Evolutionary conservation across 495 filamentous ascomycete species (phyloP), one percentile per base, ranked within the genome.

Genomic region (Massariosphaeria phaeospora): DNA sequence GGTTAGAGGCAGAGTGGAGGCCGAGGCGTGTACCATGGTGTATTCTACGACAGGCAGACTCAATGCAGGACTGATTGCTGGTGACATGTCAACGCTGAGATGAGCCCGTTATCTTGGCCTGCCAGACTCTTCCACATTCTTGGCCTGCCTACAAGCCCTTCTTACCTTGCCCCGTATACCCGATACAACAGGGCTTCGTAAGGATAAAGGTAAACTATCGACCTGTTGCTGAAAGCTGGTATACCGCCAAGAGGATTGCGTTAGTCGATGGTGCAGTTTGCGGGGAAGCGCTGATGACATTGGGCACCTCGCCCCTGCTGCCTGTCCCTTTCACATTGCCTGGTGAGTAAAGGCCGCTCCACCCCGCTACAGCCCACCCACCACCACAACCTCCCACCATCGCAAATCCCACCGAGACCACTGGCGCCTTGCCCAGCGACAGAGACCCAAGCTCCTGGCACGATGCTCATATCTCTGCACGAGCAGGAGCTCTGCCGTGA

Each of bases 401-500:
- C 30, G 9, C 20, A 34, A 50, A 43, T 21, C 49, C 57, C 51
- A 46, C 39, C 18, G 42, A 44, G 18, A 33, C n/a, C 46, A 15
- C 10, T n/a, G n/a, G n/a, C n/a, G n/a, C n/a, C n/a, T n/a, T n/a
- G n/a, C n/a, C n/a, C n/a, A n/a, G n/a, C n/a, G n/a, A n/a, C n/a
- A n/a, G n/a, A n/a, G n/a, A 38, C 46, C 8, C 25, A 2, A 4
- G 13, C 41, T 33, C 30, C 13, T 12, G 6, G 42, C 44, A 55
- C 36, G 42, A 63, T 63, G 60, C 60, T 63, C 30, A 76, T 87
- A 73, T 80, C 83, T 57, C 83, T 83, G 49, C 82, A 84, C 72
- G 89, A 94, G 77, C 83, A 72, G 70, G 80, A 82, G 67, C 84
- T 96, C 67, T 88, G 86, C 70, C 77, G 75, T 52, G 67, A 82